A percentile compares a stretch with the other conserved stretches of the same genome.
phyloP scores from a whole-genome alignment of 306 rosid species.

The Elaeagnus macrophylla region DNA sequence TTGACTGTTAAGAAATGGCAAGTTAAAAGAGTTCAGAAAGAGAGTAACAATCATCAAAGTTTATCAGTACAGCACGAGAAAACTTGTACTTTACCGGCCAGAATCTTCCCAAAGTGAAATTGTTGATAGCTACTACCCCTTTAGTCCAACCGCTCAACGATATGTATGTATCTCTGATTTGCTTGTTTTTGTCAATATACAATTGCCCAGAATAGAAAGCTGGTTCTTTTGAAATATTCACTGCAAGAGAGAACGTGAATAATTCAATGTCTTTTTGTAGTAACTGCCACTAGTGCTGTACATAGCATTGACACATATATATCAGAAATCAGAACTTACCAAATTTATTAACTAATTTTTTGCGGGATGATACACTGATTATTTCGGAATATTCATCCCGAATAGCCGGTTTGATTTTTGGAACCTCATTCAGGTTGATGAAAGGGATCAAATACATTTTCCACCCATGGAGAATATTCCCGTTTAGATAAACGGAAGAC shows the following conservation, averaged over 20 bases:
- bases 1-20: constrained; percentile 34
- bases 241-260: constrained; percentile 33
- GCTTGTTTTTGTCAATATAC: constrained; percentile 39
- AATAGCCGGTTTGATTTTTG: constrained; percentile 31
- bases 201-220: constrained; percentile 66
- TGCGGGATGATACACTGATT: constrained; percentile 17
- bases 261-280: not conserved
- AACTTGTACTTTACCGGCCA: constrained; percentile 64
- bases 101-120: constrained; percentile 78
- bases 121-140: constrained; percentile 71
- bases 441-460: constrained; percentile 62
- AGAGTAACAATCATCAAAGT: not conserved
- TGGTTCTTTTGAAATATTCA: constrained; percentile 46
- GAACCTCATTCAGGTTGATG: constrained; percentile 54
- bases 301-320: too few species aligned
- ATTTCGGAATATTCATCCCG: constrained; percentile 35
- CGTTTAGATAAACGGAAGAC: constrained; percentile 69
- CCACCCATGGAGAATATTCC: constrained; percentile 43
- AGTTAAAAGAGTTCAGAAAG: constrained; percentile 6
- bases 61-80: constrained; percentile 3
- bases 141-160: constrained; percentile 75
- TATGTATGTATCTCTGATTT: constrained; percentile 59
- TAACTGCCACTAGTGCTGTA: too few species aligned
- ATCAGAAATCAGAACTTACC: constrained; percentile 23
- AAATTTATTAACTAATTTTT: constrained; percentile 31